Evolutionary conservation across 257 asterid genomes (phyloP), one percentile per base, ranked within the genome.

Genomic region (Craterostigma plantagineum): DNA sequence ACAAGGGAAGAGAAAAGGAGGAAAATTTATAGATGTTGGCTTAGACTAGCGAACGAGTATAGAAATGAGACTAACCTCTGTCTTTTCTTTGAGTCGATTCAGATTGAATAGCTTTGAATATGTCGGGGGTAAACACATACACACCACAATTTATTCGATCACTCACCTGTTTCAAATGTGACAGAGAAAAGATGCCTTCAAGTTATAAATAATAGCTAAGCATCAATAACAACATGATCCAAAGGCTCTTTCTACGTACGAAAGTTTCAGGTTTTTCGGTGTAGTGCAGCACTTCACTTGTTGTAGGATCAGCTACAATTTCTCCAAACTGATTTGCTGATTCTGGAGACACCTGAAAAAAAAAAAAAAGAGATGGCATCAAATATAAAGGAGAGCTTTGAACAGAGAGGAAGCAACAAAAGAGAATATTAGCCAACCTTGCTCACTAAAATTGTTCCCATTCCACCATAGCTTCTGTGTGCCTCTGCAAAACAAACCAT

Each of bases 181-280:
- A 8, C 40, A 23, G 30, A 23, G 30, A 36, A 36, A 36, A 36
- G 1, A 36, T 36, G 14, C 1, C 8, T 3, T 12, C 11, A 36
- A n/a, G n/a, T 36, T 12, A 36, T 10, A 36, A 2, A 10, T 12
- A 36, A 36, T n/a, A n/a, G n/a, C n/a, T n/a, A n/a, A n/a, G n/a
- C n/a, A n/a, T n/a, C n/a, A n/a, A n/a, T n/a, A n/a, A 36, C 4
- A 10, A 36, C 8, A 9, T 9, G 40, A 36, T 3, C 14, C 14
- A 40, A 3, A 14, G 6, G 6, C 30, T n/a, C n/a, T 23, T 23
- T 23, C 48, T 30, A 69, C 84, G 0, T 63, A 83, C 95, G 74
- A 83, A 83, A 49, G 95, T 83, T 55, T 83, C 95, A 18, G 93
- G 93, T 54, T 83, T 83, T 72, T 83, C 95, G 0, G 91, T 79